These are phyloP conservation scores for Fraxinus angustifolia DNA, from an alignment of 305 asterid genomes.

Conservation along the genomic window DNA sequence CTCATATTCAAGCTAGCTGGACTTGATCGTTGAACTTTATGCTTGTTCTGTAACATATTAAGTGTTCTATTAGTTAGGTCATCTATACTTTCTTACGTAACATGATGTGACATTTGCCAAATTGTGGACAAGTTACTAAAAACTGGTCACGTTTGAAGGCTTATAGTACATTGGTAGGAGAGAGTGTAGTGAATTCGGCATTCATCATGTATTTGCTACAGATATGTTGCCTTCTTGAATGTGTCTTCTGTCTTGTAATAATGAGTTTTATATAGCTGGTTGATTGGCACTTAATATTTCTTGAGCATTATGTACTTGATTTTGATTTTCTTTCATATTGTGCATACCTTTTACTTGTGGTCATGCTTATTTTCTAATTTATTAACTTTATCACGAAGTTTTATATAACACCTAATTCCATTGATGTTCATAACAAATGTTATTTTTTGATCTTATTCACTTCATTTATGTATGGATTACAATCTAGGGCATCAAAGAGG, in stretches of 20 bases:
- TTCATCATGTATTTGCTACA: not conserved
- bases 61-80: not conserved
- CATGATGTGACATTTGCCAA: not conserved
- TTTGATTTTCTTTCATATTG: not conserved
- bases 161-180: not conserved
- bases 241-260: not conserved
- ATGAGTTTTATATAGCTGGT: not conserved
- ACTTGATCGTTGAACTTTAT: not conserved
- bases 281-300: not conserved
- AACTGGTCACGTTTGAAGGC: not conserved
- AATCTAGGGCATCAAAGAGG: conserved; percentile 66
- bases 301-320: not conserved
- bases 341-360: not conserved
- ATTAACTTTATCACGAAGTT: not conserved
- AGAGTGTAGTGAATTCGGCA: not conserved
- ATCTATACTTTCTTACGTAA: not conserved
- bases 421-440: conserved; percentile 8
- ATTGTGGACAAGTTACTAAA: not conserved
- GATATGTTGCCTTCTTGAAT: not conserved
- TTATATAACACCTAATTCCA: not conserved
- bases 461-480: conserved; percentile 14
- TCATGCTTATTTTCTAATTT: not conserved
- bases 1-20: not conserved
- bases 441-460: conserved; percentile 1
- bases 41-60: not conserved